Percentiles rank a stretch among this genome's conserved stretches.
Evolutionary conservation across 768 basidiomycete genomes (phyloP).

Genomic region (Cantharellus cinnabarinus): DNA sequence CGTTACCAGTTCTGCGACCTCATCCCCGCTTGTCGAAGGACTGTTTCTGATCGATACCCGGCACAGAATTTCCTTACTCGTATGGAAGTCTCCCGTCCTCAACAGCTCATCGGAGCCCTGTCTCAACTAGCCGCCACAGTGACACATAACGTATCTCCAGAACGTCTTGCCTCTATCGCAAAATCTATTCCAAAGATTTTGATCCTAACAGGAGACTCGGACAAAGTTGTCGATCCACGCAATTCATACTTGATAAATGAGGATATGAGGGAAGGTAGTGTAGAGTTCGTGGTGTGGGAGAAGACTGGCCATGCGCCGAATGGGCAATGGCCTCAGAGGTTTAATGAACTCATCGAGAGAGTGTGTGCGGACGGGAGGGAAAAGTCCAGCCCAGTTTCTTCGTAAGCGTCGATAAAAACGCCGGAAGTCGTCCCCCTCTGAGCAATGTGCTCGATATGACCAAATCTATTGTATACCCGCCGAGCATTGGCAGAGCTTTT

Average conservation of each 20-base stretch:
- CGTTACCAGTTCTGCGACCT: conserved; percentile 3
- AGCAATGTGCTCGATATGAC: too few relatives aligned
- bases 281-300: conserved; percentile 32
- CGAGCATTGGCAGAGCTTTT: too few relatives aligned
- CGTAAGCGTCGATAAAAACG: too few relatives aligned
- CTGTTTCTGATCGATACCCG: not conserved
- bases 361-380: conserved; percentile 31
- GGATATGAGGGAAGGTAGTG: conserved; percentile 31
- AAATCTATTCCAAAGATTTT: conserved; percentile 40
- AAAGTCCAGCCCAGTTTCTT: not conserved
- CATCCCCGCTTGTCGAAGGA: not conserved
- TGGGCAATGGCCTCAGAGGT: conserved; percentile 26
- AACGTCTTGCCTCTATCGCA: conserved; percentile 30
- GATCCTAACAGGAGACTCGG: conserved; percentile 48
- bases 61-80: conserved; percentile 28
- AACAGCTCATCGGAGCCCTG: conserved; percentile 36
- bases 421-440: too few relatives aligned
- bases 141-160: conserved; percentile 35
- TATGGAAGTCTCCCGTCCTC: conserved; percentile 32
- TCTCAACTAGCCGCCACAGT: conserved; percentile 54
- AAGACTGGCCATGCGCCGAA: conserved; percentile 44
- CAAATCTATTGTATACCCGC: too few relatives aligned
- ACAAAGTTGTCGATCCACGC: conserved; percentile 31
- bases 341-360: conserved; percentile 37
- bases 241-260: conserved; percentile 34